phyloP scores from a whole-genome alignment of 1,284 basidiomycete genomes.

The Malassezia slooffiae region DNA sequence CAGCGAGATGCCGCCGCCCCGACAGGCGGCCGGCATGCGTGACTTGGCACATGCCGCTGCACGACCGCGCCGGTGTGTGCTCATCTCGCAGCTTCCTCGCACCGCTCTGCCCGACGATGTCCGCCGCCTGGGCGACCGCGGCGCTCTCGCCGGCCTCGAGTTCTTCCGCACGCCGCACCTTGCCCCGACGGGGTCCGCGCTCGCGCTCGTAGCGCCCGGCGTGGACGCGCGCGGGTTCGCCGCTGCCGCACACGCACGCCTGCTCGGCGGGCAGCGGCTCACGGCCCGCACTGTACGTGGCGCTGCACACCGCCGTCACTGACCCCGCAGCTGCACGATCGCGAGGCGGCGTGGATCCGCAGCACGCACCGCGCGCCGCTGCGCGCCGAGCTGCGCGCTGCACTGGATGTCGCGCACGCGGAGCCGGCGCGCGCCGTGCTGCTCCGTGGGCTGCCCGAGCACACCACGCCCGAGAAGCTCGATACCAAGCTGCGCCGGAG shows the following conservation, averaged over 20 bases:
- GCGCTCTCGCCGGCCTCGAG: neutral
- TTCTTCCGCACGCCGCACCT: conserved; percentile 8
- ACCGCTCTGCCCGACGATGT: conserved; percentile 3
- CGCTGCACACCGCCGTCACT: too few species aligned
- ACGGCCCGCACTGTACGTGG: neutral
- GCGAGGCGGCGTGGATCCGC: neutral
- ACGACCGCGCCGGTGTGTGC: too few species aligned
- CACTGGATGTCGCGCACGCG: conserved; percentile 1
- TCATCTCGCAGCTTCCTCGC: too few species aligned
- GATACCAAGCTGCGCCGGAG: conserved; percentile 20
- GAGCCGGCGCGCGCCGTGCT: conserved; percentile 15
- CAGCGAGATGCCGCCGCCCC: neutral
- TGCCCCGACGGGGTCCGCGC: neutral
- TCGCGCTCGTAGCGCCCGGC: conserved; percentile 1
- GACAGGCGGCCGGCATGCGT: neutral
- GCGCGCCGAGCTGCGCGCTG: neutral
- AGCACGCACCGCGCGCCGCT: neutral
- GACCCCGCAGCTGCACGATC: neutral
- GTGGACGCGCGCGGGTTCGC: neutral
- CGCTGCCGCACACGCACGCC: neutral
- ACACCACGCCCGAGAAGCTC: conserved; percentile 23
- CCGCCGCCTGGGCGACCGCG: neutral
- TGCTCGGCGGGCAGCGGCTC: conserved; percentile 5
- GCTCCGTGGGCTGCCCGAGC: conserved; percentile 21
- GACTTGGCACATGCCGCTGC: too few species aligned